phyloP scores from a whole-genome alignment of 2,329 filamentous ascomycete genomes.

The Diaporthe vaccinii region DNA sequence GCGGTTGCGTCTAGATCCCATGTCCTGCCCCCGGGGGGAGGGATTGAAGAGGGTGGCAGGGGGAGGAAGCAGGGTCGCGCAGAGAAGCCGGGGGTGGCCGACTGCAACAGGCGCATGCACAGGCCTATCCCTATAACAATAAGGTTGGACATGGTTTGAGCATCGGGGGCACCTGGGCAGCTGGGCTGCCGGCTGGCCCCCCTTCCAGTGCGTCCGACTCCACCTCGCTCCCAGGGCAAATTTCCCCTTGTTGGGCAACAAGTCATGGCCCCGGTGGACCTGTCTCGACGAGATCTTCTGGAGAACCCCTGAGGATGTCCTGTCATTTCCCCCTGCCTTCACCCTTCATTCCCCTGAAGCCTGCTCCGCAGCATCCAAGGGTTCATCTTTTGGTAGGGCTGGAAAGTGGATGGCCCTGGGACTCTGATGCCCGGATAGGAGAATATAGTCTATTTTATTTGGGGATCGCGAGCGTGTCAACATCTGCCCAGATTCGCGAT shows the following conservation, averaged over 20 bases:
- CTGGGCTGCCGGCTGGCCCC: conserved; percentile 16
- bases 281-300: conserved; percentile 42
- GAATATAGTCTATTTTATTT: conserved; percentile 32
- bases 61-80: conserved; percentile 20
- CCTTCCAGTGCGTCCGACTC: conserved; percentile 33
- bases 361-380: conserved; percentile 37
- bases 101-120: conserved; percentile 34
- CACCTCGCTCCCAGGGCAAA: conserved; percentile 37
- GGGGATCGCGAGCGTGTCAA: conserved; percentile 16
- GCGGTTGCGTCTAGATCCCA: conserved; percentile 34
- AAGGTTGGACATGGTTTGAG: conserved; percentile 39
- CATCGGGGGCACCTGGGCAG: conserved; percentile 21
- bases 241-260: conserved; percentile 39
- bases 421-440: conserved; percentile 22
- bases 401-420: conserved; percentile 35
- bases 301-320: conserved; percentile 41
- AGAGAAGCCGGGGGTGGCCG: conserved; percentile 39
- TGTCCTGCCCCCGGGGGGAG: conserved; percentile 27
- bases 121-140: conserved; percentile 37
- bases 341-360: conserved; percentile 37
- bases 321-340: conserved; percentile 40
- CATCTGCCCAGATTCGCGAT: conserved; percentile 19
- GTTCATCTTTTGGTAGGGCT: conserved; percentile 33
- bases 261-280: conserved; percentile 38
- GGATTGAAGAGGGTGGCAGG: neutral